phyloP scores from a whole-genome alignment of 768 basidiomycete species.

The Lentinula sp. region DNA sequence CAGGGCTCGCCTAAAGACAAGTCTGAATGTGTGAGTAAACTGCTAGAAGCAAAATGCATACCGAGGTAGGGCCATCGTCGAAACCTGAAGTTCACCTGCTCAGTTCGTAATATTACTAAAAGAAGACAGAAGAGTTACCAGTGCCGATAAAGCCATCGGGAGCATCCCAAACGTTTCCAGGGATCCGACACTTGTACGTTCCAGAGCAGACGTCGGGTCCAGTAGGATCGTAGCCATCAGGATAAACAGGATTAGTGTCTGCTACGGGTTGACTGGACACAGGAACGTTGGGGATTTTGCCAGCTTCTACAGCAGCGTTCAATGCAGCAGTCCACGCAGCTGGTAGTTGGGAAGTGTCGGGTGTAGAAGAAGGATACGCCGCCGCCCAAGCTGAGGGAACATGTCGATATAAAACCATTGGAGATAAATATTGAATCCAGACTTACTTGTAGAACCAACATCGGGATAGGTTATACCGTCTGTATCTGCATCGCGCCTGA shows the following conservation, averaged over 20 bases:
- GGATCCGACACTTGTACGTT: conserved; percentile 58
- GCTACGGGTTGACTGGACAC: conserved; percentile 31
- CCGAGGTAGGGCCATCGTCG: conserved; percentile 72
- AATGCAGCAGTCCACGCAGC: conserved; percentile 69
- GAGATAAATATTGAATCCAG: background rate
- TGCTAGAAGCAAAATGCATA: conserved; percentile 14
- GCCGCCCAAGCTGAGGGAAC: conserved; percentile 49
- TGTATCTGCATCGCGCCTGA: conserved; percentile 41
- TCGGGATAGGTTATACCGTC: conserved; percentile 47
- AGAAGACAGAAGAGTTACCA: background rate
- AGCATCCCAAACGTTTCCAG: conserved; percentile 70
- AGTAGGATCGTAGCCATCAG: conserved; percentile 34
- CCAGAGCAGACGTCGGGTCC: conserved; percentile 66
- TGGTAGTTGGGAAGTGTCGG: conserved; percentile 51
- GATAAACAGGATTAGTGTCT: conserved; percentile 36
- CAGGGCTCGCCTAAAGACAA: conserved; percentile 27
- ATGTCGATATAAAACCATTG: background rate
- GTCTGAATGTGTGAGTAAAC: background rate
- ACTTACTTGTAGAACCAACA: conserved; percentile 54
- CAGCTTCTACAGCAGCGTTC: conserved; percentile 55
- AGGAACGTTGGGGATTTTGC: conserved; percentile 70
- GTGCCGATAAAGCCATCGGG: conserved; percentile 62
- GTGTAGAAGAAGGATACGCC: conserved; percentile 46
- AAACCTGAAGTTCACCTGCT: conserved; percentile 33
- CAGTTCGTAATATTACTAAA: background rate